These are phyloP conservation scores for Petunia axillaris DNA, from an alignment of 257 asterid species.

Conservation along the genomic window DNA sequence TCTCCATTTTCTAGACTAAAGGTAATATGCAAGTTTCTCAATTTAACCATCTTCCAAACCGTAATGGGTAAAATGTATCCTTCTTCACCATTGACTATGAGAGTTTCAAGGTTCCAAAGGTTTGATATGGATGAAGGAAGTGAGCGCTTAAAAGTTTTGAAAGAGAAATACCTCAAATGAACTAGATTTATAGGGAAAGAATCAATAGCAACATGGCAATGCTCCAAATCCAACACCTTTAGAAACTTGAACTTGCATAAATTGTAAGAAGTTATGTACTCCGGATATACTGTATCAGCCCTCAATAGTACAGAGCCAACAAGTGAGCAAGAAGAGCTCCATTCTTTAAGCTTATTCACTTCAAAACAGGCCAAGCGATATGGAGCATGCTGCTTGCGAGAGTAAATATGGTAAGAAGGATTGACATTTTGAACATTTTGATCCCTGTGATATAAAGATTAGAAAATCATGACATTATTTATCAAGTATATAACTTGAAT, in stretches of 20 bases:
- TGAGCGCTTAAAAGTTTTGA: not conserved
- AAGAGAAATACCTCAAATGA: slow-evolving; percentile 26
- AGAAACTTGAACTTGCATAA: slow-evolving; percentile 17
- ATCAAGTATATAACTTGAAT: not conserved
- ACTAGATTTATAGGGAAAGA: not conserved
- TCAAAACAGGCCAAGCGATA: too few relatives aligned
- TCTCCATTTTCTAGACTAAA: not conserved
- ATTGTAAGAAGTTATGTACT: not conserved
- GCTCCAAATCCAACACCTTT: slow-evolving; percentile 26
- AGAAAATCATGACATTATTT: too few relatives aligned
- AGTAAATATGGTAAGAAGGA: too few relatives aligned
- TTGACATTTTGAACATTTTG: too few relatives aligned
- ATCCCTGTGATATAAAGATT: too few relatives aligned
- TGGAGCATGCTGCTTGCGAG: too few relatives aligned
- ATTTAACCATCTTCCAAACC: slow-evolving; percentile 18
- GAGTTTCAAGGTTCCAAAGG: slow-evolving; percentile 25
- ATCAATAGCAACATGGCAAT: not conserved
- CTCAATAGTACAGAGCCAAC: too few relatives aligned
- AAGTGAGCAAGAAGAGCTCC: too few relatives aligned
- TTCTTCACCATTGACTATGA: not conserved
- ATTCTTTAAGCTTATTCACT: too few relatives aligned
- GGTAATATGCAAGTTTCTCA: slow-evolving; percentile 19
- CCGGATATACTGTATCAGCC: too few relatives aligned
- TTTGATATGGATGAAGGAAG: slow-evolving; percentile 10
- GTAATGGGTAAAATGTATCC: not conserved